Conservation (phyloP, 2,329 filamentous ascomycete species). For the Aspergillus sp. region DNA sequence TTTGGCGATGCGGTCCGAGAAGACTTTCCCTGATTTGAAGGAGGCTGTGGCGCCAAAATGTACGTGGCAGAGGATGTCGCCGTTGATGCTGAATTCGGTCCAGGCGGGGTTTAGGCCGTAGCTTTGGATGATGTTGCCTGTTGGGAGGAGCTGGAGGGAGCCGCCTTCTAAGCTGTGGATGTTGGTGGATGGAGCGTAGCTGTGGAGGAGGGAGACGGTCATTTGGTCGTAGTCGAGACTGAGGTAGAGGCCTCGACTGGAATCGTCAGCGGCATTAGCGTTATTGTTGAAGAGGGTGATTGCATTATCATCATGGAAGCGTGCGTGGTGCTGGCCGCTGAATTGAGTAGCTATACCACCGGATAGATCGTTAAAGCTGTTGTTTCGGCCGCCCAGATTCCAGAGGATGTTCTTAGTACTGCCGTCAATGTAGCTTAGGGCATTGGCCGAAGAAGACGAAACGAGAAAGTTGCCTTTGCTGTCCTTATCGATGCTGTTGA, state of each 20-base stretch:
- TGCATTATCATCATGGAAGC: conserved; percentile 29
- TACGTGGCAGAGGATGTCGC: conserved; percentile 46
- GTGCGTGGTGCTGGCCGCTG: conserved; percentile 48
- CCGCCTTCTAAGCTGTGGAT: conserved; percentile 40
- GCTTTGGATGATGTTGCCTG: conserved; percentile 43
- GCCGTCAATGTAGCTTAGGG: conserved; percentile 39
- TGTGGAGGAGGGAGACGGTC: conserved; percentile 38
- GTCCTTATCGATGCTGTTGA: conserved; percentile 50
- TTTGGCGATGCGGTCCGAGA: conserved; percentile 52
- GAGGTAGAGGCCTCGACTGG: conserved; percentile 41
- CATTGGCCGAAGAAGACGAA: conserved; percentile 32
- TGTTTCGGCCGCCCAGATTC: conserved; percentile 45
- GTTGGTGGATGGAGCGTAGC: conserved; percentile 33
- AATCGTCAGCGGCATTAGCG: conserved; percentile 15
- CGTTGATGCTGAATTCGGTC: conserved; percentile 45
- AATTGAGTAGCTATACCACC: conserved; percentile 42
- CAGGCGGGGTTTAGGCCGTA: conserved; percentile 46
- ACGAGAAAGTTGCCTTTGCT: conserved; percentile 39
- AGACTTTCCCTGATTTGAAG: conserved; percentile 28
- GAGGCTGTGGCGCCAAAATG: conserved; percentile 35
- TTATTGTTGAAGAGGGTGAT: conserved; percentile 40
- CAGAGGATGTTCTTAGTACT: conserved; percentile 43
- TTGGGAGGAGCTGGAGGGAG: conserved; percentile 37
- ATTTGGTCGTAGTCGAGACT: conserved; percentile 34
- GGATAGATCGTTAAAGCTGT: conserved; percentile 37